These are phyloP conservation scores for Phytophthora syringae DNA, from an alignment of 352 stramenopile species.

Conservation along the genomic window DNA sequence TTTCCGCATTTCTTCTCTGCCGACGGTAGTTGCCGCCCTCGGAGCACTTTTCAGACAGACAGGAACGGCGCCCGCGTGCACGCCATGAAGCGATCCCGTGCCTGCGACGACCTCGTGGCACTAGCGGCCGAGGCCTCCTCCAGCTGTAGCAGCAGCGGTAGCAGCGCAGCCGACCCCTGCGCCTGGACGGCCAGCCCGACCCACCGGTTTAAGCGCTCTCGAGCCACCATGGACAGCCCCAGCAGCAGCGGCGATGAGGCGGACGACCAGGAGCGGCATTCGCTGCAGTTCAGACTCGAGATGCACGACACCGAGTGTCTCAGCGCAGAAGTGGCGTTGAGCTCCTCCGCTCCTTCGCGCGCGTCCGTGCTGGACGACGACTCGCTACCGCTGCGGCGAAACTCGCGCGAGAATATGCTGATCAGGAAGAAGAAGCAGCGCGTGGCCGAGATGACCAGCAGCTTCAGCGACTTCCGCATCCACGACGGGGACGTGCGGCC, in stretches of 20 bases:
- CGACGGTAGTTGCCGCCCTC: background rate
- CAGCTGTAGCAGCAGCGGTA: slow-evolving; percentile 1
- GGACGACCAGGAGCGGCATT: slow-evolving; percentile 25
- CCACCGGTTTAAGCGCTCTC: slow-evolving; percentile 38
- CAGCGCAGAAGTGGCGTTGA: slow-evolving; percentile 10
- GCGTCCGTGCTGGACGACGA: slow-evolving; percentile 30
- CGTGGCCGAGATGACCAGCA: slow-evolving; percentile 27
- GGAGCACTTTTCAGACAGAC: background rate
- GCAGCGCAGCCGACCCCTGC: slow-evolving; percentile 4
- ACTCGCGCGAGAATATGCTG: slow-evolving; percentile 53
- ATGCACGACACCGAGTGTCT: slow-evolving; percentile 24
- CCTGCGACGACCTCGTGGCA: slow-evolving; percentile 70
- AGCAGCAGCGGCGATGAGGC: slow-evolving; percentile 18
- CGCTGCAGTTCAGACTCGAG: slow-evolving; percentile 33
- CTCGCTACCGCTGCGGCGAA: slow-evolving; percentile 37
- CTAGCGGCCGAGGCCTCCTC: slow-evolving; percentile 49
- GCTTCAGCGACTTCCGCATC: slow-evolving; percentile 22
- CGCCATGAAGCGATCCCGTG: slow-evolving; percentile 72
- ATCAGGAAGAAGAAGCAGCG: slow-evolving; percentile 38
- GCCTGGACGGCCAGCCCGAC: slow-evolving; percentile 11
- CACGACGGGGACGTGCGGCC: slow-evolving; percentile 10
- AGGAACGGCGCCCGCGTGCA: slow-evolving; percentile 8
- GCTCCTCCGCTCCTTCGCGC: slow-evolving; percentile 15
- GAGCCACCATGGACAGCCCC: slow-evolving; percentile 16
- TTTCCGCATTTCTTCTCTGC: slow-evolving; percentile 37